A percentile compares a stretch with the other conserved stretches of the same genome.
phyloP scores from a whole-genome alignment of 1,139 yeast species.

The Kurtzmaniella quercitrusa region DNA sequence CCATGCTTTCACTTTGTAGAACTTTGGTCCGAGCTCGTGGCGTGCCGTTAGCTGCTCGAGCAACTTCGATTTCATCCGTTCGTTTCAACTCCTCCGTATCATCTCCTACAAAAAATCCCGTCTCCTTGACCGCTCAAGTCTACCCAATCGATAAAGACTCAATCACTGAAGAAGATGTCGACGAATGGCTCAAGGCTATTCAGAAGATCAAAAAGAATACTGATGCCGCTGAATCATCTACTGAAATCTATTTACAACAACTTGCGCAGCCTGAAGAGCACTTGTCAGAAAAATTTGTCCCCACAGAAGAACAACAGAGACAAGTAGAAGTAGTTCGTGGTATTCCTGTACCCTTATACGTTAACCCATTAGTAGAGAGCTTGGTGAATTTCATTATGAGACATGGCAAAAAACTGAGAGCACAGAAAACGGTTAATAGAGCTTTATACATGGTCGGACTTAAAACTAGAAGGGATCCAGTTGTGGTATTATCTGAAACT shows the following conservation, averaged over 20 bases:
- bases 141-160: constrained; percentile 36
- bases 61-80: neutral
- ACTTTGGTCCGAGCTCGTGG: neutral
- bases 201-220: constrained; percentile 44
- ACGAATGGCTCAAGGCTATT: constrained; percentile 63
- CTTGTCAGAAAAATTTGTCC: constrained; percentile 43
- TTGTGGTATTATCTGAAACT: constrained; percentile 65
- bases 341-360: constrained; percentile 55
- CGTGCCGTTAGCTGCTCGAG: neutral
- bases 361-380: constrained; percentile 70
- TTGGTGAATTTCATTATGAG: constrained; percentile 88
- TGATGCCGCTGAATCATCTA: constrained; percentile 27
- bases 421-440: constrained; percentile 68
- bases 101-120: neutral
- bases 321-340: constrained; percentile 49
- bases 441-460: constrained; percentile 80
- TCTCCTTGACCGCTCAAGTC: constrained; percentile 29
- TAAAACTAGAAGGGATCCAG: constrained; percentile 71
- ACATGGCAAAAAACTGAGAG: constrained; percentile 82
- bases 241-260: constrained; percentile 43
- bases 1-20: neutral
- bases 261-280: constrained; percentile 29
- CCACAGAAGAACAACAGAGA: constrained; percentile 56
- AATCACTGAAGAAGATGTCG: constrained; percentile 54
- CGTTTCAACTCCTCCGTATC: constrained; percentile 1